These are phyloP conservation scores for Omphalotus olearius DNA, from an alignment of 1,284 basidiomycete genomes.

Conservation along the genomic window DNA sequence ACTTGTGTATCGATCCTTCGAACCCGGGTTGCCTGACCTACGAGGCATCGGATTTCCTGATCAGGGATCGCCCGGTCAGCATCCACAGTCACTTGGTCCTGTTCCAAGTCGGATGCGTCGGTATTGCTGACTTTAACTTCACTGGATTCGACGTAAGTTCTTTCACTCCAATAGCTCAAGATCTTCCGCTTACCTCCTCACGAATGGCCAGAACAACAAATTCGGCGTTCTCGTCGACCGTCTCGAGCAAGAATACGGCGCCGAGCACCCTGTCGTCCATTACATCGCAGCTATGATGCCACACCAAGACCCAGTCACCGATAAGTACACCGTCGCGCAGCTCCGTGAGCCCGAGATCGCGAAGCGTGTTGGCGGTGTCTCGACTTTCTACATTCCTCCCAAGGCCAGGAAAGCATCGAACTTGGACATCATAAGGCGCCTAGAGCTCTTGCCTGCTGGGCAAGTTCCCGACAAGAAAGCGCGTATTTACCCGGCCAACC, in stretches of 20 bases:
- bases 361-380: constrained; percentile 7
- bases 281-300: constrained; percentile 10
- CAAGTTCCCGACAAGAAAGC: background rate
- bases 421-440: background rate
- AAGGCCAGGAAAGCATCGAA: constrained; percentile 2
- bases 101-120: constrained; percentile 10
- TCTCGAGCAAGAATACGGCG: constrained; percentile 8
- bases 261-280: constrained; percentile 9
- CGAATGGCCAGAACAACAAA: background rate
- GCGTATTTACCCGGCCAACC: constrained; percentile 1
- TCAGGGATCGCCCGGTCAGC: constrained; percentile 4
- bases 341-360: constrained; percentile 7
- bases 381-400: constrained; percentile 11
- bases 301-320: constrained; percentile 3
- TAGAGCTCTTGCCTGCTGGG: constrained; percentile 3
- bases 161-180: background rate
- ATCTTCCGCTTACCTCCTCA: background rate
- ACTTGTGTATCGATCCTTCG: constrained; percentile 10
- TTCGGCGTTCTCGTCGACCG: constrained; percentile 8
- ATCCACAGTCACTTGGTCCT: constrained; percentile 5
- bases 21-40: constrained; percentile 8
- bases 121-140: constrained; percentile 6
- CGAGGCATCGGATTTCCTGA: constrained; percentile 8
- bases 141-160: constrained; percentile 7
- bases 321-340: constrained; percentile 5